Conservation (phyloP, 2,329 filamentous ascomycete species). For the Didymella sp. region DNA sequence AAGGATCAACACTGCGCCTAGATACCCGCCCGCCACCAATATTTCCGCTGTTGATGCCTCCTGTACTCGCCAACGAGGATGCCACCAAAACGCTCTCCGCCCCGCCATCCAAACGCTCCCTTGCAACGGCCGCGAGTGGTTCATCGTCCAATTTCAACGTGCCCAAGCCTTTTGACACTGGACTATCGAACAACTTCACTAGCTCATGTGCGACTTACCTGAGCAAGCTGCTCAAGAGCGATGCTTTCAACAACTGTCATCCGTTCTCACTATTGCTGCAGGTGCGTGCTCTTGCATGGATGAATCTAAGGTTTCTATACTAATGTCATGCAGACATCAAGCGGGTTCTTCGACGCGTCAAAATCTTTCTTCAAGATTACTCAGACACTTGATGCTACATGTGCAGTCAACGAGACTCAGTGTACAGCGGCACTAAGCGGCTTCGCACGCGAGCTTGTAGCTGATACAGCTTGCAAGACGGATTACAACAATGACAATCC, state of each 20-base stretch:
- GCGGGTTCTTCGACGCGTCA: conserved; percentile 80
- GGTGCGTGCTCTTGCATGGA: conserved; percentile 56
- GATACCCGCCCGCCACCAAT: conserved; percentile 42
- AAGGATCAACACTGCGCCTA: conserved; percentile 39
- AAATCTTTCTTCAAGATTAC: conserved; percentile 76
- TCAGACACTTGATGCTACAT: conserved; percentile 79
- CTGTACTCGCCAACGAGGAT: conserved; percentile 35
- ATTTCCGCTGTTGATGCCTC: conserved; percentile 45
- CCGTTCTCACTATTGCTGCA: conserved; percentile 85
- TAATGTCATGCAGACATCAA: conserved; percentile 70
- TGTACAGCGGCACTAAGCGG: conserved; percentile 71
- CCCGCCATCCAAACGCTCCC: conserved; percentile 34
- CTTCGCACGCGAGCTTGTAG: conserved; percentile 70
- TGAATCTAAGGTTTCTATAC: background rate
- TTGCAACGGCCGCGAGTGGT: conserved; percentile 34
- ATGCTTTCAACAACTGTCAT: conserved; percentile 75
- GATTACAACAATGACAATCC: conserved; percentile 74
- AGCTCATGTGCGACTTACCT: conserved; percentile 72
- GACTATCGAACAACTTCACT: conserved; percentile 61
- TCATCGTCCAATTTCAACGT: conserved; percentile 38
- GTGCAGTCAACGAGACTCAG: conserved; percentile 67
- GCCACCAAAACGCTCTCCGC: conserved; percentile 31
- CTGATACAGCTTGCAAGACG: conserved; percentile 68
- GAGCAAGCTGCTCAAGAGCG: conserved; percentile 67
- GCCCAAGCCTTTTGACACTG: conserved; percentile 57